phyloP scores from a whole-genome alignment of 1,139 yeast species.

The Pichia norvegensis region DNA sequence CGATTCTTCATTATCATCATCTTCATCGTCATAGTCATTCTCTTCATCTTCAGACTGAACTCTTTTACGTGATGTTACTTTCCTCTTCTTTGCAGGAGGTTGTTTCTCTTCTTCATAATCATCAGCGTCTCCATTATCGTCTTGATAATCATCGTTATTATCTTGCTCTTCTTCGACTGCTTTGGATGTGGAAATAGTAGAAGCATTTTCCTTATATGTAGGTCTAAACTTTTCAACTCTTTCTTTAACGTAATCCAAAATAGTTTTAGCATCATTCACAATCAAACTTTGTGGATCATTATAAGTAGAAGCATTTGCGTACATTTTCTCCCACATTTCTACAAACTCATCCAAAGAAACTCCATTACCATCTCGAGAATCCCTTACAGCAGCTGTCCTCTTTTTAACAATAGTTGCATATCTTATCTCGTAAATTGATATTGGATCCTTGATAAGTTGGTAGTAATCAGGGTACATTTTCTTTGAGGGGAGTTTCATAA shows the following conservation, averaged over 20 bases:
- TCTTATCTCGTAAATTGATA: constrained; percentile 59
- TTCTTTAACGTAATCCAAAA: constrained; percentile 36
- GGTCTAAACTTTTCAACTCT: constrained; percentile 9
- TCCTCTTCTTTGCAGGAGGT: background rate
- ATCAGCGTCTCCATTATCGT: background rate
- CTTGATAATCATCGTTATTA: background rate
- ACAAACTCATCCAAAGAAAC: constrained; percentile 34
- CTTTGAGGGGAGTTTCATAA: constrained; percentile 19
- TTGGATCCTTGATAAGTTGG: constrained; percentile 54
- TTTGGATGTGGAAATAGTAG: too few species aligned
- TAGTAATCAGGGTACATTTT: constrained; percentile 64
- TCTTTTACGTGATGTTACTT: background rate
- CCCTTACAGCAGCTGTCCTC: constrained; percentile 4
- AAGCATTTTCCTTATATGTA: background rate
- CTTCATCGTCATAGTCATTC: background rate
- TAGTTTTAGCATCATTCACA: constrained; percentile 45
- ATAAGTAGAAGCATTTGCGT: constrained; percentile 53
- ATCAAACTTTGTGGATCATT: constrained; percentile 58
- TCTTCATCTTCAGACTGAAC: background rate
- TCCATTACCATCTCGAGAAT: constrained; percentile 3
- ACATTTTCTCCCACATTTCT: constrained; percentile 47
- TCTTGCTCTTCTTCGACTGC: background rate
- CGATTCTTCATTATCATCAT: background rate
- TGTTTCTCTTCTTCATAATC: background rate
- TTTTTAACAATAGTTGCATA: constrained; percentile 17